Conservation (phyloP, 2,329 filamentous ascomycete species). For the Xylariaceae sp. region DNA sequence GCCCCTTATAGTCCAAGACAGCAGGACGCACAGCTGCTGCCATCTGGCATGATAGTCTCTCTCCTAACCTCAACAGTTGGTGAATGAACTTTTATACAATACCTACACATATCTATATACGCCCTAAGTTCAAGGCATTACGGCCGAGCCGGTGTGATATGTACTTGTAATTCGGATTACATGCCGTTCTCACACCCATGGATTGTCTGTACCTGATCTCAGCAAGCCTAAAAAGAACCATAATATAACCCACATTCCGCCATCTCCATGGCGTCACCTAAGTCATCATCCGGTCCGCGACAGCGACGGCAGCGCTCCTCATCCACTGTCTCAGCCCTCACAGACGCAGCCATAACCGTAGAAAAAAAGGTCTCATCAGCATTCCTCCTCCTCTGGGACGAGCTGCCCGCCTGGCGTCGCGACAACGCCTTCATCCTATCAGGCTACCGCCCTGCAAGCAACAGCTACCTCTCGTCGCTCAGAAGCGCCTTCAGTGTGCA, state of each 20-base stretch:
- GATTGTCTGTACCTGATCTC: no score
- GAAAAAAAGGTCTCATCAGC: constrained; percentile 41
- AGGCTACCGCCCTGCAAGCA: constrained; percentile 51
- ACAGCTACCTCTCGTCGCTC: constrained; percentile 49
- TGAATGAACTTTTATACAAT: background rate
- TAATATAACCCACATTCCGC: background rate
- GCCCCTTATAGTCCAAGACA: background rate
- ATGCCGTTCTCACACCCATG: no score
- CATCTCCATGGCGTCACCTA: constrained; percentile 7
- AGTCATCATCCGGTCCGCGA: constrained; percentile 25
- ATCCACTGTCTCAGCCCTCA: constrained; percentile 27
- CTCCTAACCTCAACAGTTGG: constrained; percentile 14
- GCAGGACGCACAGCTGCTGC: constrained; percentile 12
- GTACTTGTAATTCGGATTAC: no score
- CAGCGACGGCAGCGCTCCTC: constrained; percentile 32
- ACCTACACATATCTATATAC: no score
- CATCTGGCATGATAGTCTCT: constrained; percentile 10
- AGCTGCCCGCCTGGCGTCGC: constrained; percentile 55
- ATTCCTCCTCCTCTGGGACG: constrained; percentile 53
- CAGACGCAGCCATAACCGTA: constrained; percentile 23
- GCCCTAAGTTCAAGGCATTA: background rate
- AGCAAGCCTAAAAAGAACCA: background rate
- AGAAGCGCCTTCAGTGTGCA: constrained; percentile 44
- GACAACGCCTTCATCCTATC: constrained; percentile 54
- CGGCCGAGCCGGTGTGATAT: background rate